Evolutionary conservation across 257 asterid genomes (phyloP).

Genomic region (Salvia rosmarinus): DNA sequence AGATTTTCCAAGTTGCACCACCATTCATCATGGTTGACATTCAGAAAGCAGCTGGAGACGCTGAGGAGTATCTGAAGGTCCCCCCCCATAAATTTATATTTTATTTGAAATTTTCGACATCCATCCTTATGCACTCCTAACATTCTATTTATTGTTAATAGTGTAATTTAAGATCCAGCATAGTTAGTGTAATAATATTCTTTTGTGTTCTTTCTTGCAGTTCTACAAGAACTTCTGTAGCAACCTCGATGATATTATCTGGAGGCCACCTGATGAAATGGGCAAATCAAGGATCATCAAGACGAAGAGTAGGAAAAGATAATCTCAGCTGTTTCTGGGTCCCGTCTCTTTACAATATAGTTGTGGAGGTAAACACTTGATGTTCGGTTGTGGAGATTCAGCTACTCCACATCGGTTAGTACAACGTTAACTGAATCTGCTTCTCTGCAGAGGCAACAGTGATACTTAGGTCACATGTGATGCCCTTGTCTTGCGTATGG

Average conservation of each 20-base stretch:
- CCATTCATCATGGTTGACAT: constrained; percentile 93
- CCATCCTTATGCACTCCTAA: background rate
- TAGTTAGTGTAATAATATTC: too few species aligned
- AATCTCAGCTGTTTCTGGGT: constrained; percentile 18
- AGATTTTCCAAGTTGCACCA: constrained; percentile 90
- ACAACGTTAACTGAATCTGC: constrained; percentile 3
- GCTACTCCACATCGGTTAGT: background rate
- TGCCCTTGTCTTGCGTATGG: background rate
- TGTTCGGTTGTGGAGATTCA: background rate
- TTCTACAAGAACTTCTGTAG: constrained; percentile 85
- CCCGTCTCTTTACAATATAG: constrained; percentile 21
- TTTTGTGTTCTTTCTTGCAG: constrained; percentile 52
- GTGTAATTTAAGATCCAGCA: background rate
- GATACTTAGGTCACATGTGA: background rate
- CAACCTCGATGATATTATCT: constrained; percentile 86
- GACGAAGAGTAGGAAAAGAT: constrained; percentile 59
- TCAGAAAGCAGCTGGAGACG: constrained; percentile 90
- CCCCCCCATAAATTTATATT: background rate
- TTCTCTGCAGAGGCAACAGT: background rate
- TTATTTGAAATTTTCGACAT: background rate
- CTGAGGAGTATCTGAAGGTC: constrained; percentile 69
- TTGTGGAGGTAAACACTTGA: background rate
- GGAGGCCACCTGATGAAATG: constrained; percentile 74
- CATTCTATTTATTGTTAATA: constrained; percentile 11
- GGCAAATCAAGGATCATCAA: constrained; percentile 58